phyloP scores from a whole-genome alignment of 2,329 filamentous ascomycete genomes.

The Hypoxylon rubiginosum region DNA sequence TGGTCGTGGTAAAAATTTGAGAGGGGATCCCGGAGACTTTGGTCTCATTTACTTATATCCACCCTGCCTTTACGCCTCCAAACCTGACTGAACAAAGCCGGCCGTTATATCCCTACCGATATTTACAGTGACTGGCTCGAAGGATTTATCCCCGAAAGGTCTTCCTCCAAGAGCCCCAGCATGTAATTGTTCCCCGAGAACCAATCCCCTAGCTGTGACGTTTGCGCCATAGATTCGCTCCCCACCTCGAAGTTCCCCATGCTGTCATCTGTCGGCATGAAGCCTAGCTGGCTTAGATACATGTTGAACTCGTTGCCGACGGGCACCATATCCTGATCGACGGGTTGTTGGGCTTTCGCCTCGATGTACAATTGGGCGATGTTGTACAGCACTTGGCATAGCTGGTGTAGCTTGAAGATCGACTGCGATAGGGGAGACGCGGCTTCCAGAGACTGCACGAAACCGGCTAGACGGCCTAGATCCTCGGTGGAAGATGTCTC shows the following conservation, averaged over 20 bases:
- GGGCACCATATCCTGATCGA: conserved; percentile 44
- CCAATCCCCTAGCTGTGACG: conserved; percentile 53
- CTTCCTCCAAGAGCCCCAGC: conserved; percentile 52
- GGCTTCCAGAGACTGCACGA: conserved; percentile 65
- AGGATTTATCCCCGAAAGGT: conserved; percentile 50
- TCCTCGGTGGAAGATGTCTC: conserved; percentile 61
- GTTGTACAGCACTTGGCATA: conserved; percentile 70
- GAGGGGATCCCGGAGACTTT: conserved; percentile 15
- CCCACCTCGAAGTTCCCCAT: conserved; percentile 29
- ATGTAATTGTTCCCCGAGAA: conserved; percentile 53
- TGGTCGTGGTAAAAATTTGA: conserved; percentile 2
- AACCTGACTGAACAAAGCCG: not conserved
- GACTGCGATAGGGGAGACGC: conserved; percentile 62
- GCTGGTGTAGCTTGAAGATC: conserved; percentile 66
- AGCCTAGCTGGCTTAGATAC: conserved; percentile 52
- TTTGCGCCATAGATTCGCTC: conserved; percentile 42
- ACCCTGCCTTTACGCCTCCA: not conserved
- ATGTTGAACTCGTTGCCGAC: conserved; percentile 52
- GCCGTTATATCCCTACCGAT: not conserved
- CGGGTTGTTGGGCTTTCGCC: conserved; percentile 59
- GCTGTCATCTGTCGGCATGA: conserved; percentile 50
- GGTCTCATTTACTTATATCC: not conserved
- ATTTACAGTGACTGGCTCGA: conserved; percentile 43
- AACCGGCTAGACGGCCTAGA: conserved; percentile 61
- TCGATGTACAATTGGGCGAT: conserved; percentile 72